Evolutionary conservation across 345 rosid species (phyloP), one percentile per base, ranked within the genome.

Genomic region (Corchorus capsularis): DNA sequence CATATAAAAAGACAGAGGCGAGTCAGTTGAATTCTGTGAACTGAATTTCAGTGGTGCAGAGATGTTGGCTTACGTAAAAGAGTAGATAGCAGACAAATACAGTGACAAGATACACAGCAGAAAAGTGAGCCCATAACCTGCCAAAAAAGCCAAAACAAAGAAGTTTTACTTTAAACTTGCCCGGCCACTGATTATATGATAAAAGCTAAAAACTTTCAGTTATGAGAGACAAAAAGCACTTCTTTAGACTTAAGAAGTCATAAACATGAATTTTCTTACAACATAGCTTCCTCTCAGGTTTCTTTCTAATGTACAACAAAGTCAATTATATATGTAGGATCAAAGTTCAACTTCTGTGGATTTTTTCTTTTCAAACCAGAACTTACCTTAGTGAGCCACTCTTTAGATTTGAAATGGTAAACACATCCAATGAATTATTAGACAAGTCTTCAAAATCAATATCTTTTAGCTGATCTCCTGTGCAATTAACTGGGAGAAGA

Each of bases 81-180:
- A 95, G 99, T 52, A 92, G 93, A 80, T 56, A 87, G 78, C 96
- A 93, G 73, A 92, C 86, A 65, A 87, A 92, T 71, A 76, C 85
- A 71, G 99, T 88, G 73, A 93, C 86, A 72, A 84, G 74, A 83
- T 95, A 95, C 64, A 92, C 91, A 75, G 93, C 90, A 67, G 82
- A 74, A 73, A 95, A 95, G 88, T 95, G 99, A 87, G 92, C 74
- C 99, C 99, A 95, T 71, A 95, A 90, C 92, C 99, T 95, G 86
- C 72, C 75, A 79, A 72, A 54, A 81, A 41, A 79, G 65, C 72
- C 67, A 82, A 85, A 80, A 71, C 57, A 52, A 19, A 32, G 75
- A 47, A 75, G 76, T 73, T 47, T 82, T 69, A 70, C 20, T 63
- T 39, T 37, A 8, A 41, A 73, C 19, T 45, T 75, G 70, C n/a